Evolutionary conservation across 176 grass and related monocot genomes (phyloP), one percentile per base, ranked within the genome.

Genomic region (Oryza glaberrima): DNA sequence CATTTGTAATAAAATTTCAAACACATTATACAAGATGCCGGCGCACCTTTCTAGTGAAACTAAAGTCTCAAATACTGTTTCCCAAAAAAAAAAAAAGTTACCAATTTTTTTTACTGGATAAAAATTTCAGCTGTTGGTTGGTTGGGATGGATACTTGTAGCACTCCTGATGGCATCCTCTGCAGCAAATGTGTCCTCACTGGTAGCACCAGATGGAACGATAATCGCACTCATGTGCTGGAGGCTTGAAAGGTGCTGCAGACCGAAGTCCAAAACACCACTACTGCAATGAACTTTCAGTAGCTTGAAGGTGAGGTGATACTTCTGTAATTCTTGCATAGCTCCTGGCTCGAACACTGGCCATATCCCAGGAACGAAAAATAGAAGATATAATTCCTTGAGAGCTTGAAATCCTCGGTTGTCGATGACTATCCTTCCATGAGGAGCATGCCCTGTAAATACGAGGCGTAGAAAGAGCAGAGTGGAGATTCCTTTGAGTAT

Each of bases 161-260:
- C 77, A 34, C 32, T 68, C 64, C 77, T 79, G 61, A 79, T 79
- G 63, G 77, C 77, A 30, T 61, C 17, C 64, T 80, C 64, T 9
- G 14, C 64, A 68, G 19, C 41, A 15, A 15, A 67, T 68, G 65
- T 20, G 2, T 49, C 64, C 41, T 26, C 23, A 49, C 32, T 8
- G 63, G 43, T 49, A 49, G 63, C 61, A 13, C 64, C 44, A 20
- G 10, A 11, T 11, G 64, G 77, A 68, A 80, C 4, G n/a, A 80
- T 80, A 11, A 19, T 16, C 43, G 65, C 77, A 19, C 25, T n/a
- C 9, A 67, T 22, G 45, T 67, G 63, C 15, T 80, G 41, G 40
- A 80, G 77, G 43, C 43, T 34, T 67, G 63, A 25, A 80, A 80
- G 63, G 34, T 26, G 22, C 23, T 79, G 19, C 43, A 80, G 63